Evolutionary conservation across 2,329 filamentous ascomycete species (phyloP).

Genomic region (Trichoderma atroviride): DNA sequence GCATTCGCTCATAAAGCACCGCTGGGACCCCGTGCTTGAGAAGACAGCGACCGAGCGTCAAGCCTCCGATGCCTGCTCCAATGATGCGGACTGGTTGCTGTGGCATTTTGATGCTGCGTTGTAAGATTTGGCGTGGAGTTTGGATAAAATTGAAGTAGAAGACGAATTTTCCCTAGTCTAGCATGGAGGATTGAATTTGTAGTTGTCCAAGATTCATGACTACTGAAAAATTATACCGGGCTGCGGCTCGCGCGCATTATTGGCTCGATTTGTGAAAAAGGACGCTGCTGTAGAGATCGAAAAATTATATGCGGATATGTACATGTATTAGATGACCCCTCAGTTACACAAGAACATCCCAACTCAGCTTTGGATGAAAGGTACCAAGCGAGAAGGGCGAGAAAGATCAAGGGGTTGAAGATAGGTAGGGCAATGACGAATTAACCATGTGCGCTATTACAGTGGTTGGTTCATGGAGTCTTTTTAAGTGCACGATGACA

Average conservation of each 20-base stretch:
- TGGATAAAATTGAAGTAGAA: not conserved
- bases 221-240: not conserved
- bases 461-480: not conserved
- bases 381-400: not conserved
- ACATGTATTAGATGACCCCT: not conserved
- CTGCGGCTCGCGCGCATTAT: not conserved
- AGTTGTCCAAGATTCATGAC: not conserved
- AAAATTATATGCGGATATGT: not conserved
- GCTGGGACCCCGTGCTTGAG: constrained; percentile 18
- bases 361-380: not conserved
- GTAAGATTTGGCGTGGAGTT: not conserved
- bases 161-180: not conserved
- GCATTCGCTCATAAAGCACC: constrained; percentile 22
- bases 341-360: not conserved
- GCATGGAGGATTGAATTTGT: not conserved
- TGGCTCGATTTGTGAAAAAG: not conserved
- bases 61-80: constrained; percentile 22
- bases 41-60: constrained; percentile 24
- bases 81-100: constrained; percentile 23
- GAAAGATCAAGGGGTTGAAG: not conserved
- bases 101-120: constrained; percentile 6
- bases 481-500: not conserved
- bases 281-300: not conserved
- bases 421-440: not conserved
- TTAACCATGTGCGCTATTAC: not conserved